phyloP scores from a whole-genome alignment of 129 eudicot genomes.

The Arctium minus region DNA sequence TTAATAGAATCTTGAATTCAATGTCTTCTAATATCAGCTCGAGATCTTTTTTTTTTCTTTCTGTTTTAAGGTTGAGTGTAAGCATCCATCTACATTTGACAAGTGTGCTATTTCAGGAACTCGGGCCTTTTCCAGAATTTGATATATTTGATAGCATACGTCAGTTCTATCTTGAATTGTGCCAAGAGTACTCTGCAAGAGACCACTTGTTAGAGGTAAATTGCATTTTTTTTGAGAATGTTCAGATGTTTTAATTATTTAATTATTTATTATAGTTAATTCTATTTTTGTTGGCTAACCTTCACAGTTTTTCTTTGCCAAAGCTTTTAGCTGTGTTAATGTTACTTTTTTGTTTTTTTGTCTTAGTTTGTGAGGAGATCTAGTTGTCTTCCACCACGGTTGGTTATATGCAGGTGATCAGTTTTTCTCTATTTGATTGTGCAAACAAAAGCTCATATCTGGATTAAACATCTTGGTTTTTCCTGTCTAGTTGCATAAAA shows the following conservation, averaged over 20 bases:
- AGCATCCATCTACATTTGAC: conserved; percentile 3
- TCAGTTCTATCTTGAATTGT: conserved; percentile 55
- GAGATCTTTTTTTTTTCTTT: neutral
- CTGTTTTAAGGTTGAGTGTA: neutral
- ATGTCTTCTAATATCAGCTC: neutral
- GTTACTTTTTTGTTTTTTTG: neutral
- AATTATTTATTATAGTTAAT: conserved; percentile 1
- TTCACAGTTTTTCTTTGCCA: neutral
- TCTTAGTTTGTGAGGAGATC: conserved; percentile 78
- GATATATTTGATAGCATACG: conserved; percentile 58
- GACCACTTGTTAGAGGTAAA: conserved; percentile 78
- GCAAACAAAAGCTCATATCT: neutral
- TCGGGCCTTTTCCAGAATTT: conserved; percentile 72
- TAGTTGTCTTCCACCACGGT: conserved; percentile 74
- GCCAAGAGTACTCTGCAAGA: conserved; percentile 68
- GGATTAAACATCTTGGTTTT: neutral
- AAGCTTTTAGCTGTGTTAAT: neutral
- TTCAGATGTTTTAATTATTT: neutral
- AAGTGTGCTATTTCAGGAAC: conserved; percentile 53
- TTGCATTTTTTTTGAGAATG: neutral
- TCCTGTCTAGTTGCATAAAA: neutral
- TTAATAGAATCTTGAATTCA: neutral
- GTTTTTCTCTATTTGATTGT: conserved; percentile 18
- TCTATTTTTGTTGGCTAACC: neutral
- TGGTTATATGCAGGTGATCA: conserved; percentile 69